Conservation (phyloP, 495 filamentous ascomycete species). For the Lindgomyces ingoldianus region DNA sequence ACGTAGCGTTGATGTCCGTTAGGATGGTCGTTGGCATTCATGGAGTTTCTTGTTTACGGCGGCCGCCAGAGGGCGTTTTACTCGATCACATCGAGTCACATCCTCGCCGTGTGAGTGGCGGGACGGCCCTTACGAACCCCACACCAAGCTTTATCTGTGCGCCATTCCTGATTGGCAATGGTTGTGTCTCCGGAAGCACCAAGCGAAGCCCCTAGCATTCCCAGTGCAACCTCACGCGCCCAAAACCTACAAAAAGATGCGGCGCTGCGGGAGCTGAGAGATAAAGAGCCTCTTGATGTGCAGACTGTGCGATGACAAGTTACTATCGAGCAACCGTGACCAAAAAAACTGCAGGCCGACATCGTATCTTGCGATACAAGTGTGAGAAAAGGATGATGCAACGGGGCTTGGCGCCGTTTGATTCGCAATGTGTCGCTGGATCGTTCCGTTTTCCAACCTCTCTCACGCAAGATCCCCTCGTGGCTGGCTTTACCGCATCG, state of each 20-base stretch:
- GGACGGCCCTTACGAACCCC: background rate
- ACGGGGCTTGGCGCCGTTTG: background rate
- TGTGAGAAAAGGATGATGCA: background rate
- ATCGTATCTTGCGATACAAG: constrained; percentile 3
- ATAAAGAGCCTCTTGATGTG: constrained; percentile 12
- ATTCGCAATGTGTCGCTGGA: background rate
- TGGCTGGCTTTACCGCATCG: no score
- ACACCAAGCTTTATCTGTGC: constrained; percentile 7
- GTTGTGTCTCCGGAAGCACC: background rate
- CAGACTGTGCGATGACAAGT: background rate
- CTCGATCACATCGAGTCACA: constrained; percentile 16
- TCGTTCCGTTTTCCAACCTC: background rate
- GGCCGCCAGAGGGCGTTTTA: constrained; percentile 2
- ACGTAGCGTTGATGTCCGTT: background rate
- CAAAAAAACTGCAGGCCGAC: background rate
- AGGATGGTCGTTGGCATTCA: background rate
- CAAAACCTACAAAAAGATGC: background rate
- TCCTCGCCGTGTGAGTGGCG: background rate
- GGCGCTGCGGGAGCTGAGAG: background rate
- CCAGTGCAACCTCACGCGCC: constrained; percentile 1
- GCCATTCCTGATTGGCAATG: background rate
- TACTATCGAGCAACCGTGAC: constrained; percentile 7
- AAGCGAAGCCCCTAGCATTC: background rate
- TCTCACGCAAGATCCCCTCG: background rate
- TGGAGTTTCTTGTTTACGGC: no score